Conservation (phyloP, 2,329 filamentous ascomycete genomes). For the Fusarium irregulare region DNA sequence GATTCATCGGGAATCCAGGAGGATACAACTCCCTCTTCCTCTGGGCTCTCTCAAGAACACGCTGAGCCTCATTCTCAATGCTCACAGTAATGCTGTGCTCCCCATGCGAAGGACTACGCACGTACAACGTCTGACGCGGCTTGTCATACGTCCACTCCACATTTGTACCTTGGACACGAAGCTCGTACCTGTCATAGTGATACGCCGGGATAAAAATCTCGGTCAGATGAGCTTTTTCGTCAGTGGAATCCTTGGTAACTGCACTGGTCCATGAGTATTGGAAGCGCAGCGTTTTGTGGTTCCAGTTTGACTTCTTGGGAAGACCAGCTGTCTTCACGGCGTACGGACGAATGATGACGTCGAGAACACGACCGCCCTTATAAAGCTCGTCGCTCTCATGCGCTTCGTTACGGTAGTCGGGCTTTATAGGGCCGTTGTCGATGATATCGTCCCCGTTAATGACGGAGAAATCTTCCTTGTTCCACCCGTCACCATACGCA, state of each 20-base stretch:
- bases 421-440: constrained; percentile 42
- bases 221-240: constrained; percentile 45
- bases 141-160: constrained; percentile 49
- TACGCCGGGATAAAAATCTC: constrained; percentile 56
- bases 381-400: constrained; percentile 53
- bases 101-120: constrained; percentile 34
- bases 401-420: constrained; percentile 50
- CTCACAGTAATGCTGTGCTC: constrained; percentile 41
- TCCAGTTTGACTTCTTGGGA: constrained; percentile 51
- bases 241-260: constrained; percentile 12
- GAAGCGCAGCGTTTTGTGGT: constrained; percentile 50
- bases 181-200: constrained; percentile 49
- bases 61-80: constrained; percentile 41
- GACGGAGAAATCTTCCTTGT: constrained; percentile 57
- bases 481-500: constrained; percentile 57
- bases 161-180: constrained; percentile 45
- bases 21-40: constrained; percentile 28
- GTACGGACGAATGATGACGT: constrained; percentile 56
- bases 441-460: constrained; percentile 51
- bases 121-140: constrained; percentile 47
- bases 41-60: constrained; percentile 32
- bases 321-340: constrained; percentile 55
- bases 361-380: constrained; percentile 52
- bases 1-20: constrained; percentile 17
- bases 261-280: constrained; percentile 50